Evolutionary conservation across 345 rosid genomes (phyloP).

Genomic region (Salix dunnii): DNA sequence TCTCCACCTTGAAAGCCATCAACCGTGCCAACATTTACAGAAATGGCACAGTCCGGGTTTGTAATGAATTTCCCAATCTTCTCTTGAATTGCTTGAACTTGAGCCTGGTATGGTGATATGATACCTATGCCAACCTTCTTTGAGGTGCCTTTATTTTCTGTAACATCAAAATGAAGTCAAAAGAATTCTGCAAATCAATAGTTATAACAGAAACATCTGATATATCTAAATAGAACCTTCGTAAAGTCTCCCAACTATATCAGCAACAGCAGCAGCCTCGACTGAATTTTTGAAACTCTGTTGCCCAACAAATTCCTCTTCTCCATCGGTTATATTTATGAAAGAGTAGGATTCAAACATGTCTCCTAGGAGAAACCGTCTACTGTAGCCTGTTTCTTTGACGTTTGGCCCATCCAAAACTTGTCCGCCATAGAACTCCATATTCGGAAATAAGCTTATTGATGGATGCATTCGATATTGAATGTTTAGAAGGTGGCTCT

Average conservation of each 20-base stretch:
- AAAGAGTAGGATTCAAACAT: slow-evolving; percentile 13
- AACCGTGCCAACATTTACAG: slow-evolving; percentile 35
- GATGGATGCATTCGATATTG: slow-evolving; percentile 32
- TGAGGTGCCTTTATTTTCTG: neutral
- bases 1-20: slow-evolving; percentile 58
- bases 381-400: neutral
- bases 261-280: slow-evolving; percentile 16
- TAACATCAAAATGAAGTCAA: neutral
- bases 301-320: slow-evolving; percentile 3
- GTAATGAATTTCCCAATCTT: slow-evolving; percentile 24
- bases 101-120: slow-evolving; percentile 27
- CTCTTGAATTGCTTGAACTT: slow-evolving; percentile 38
- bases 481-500: slow-evolving; percentile 10
- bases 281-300: slow-evolving; percentile 21
- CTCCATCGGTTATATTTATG: slow-evolving; percentile 14
- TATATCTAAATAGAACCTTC: neutral
- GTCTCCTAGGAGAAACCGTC: neutral
- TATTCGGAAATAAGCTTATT: slow-evolving; percentile 20
- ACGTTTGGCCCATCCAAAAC: slow-evolving; percentile 15
- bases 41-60: slow-evolving; percentile 10
- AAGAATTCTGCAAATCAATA: neutral
- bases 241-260: slow-evolving; percentile 9
- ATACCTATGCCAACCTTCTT: slow-evolving; percentile 13
- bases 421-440: slow-evolving; percentile 4
- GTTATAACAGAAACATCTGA: neutral